Conservation (phyloP, 2,329 filamentous ascomycete genomes). For the Penicillium italicum region DNA sequence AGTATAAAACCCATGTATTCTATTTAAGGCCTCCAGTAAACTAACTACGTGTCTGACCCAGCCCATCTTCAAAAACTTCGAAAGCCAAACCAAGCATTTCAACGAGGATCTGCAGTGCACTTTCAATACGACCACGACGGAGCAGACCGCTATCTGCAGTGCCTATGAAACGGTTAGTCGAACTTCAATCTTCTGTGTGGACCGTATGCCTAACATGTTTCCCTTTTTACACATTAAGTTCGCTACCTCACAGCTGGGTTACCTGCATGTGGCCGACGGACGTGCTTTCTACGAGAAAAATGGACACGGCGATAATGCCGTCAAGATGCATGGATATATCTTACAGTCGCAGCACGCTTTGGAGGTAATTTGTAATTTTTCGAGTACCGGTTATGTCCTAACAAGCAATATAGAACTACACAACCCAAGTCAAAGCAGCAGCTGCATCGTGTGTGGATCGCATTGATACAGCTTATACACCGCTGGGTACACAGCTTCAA, state of each 20-base stretch:
- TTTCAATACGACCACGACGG: neutral
- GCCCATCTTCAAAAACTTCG: neutral
- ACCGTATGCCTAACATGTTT: neutral
- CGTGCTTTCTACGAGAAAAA: neutral
- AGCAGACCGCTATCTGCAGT: neutral
- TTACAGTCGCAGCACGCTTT: neutral
- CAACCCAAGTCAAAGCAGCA: neutral
- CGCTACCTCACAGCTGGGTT: neutral
- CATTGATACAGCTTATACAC: neutral
- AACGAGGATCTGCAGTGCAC: neutral
- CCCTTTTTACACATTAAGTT: neutral
- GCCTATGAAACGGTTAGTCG: neutral
- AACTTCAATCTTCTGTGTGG: neutral
- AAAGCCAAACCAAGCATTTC: neutral
- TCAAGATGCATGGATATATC: neutral
- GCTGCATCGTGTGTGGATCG: neutral
- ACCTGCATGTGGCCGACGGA: neutral
- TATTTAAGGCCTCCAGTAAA: neutral
- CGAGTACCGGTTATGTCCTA: neutral
- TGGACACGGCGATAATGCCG: neutral
- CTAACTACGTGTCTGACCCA: neutral
- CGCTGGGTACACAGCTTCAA: neutral
- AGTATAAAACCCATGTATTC: neutral
- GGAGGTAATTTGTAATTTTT: neutral
- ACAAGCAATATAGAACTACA: neutral